Base-by-base conservation (phyloP, 2,329 filamentous ascomycete genomes). In the Colletotrichum karsti region DNA sequence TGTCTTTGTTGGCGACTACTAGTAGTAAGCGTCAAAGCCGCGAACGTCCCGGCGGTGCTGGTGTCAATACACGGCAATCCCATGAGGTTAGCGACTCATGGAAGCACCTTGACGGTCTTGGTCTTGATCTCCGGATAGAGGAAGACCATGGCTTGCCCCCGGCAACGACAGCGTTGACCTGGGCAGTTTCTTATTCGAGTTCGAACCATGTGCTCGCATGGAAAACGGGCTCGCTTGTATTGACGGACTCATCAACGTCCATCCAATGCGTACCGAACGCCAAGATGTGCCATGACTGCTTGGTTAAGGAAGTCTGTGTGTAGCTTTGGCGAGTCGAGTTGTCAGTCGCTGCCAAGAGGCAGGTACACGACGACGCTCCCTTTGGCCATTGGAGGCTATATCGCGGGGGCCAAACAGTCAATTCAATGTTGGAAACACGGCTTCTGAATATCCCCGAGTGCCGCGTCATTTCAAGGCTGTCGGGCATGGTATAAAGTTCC, bases 381-480 rank as follows among this genome's bases (percentile, higher is more conserved):
- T 20, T 18, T 26, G 20, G n/a, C 15, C 9, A 55, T 55, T 61
- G 56, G 48, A 41, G 39, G 57, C 48, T 20, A 20, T 54, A 41
- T 66, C 28, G 63, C 48, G 48, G 39, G n/a, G 48, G 48, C 37
- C 13, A 39, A n/a, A 42, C 62, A 35, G 46, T n/a, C 35, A 13
- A 33, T 46, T 37, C 55, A 53, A 30, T 24, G 51, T 37, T 42
- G 13, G 62, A 60, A 60, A 65, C 62, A 53, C 28, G 37, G 28
- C 15, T 65, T 24, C 26, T 35, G 28, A 7, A n/a, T 20, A 9
- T 54, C 46, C 63, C 30, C n/a, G 28, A 10, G 15, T 37, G 63
- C 63, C 56, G 63, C 63, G 63, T 61, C 55, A 65, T 44, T 44
- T 20, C 56, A 46, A 35, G 48, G 46, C 56, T 54, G 46, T 54